Percentiles rank a stretch among this genome's conserved stretches.
These are phyloP conservation scores for Tagetes patula DNA, from an alignment of 129 eudicot genomes.

Conservation along the genomic window DNA sequence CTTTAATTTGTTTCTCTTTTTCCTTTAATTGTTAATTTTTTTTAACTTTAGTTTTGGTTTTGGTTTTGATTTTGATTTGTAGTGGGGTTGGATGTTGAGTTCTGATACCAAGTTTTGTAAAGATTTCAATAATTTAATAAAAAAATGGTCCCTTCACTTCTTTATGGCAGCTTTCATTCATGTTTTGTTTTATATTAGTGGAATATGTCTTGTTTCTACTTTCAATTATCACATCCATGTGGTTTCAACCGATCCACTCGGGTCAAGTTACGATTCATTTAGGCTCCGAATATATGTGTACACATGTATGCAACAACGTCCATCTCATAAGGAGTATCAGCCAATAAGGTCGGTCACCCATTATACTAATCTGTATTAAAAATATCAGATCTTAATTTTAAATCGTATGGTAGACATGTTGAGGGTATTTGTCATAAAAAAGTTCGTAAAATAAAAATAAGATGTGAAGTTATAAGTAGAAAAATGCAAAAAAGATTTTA, in stretches of 20 bases:
- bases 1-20: slow-evolving; percentile 9
- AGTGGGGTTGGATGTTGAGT: slow-evolving; percentile 41
- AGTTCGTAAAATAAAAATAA: too few species aligned
- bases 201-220: slow-evolving; percentile 40
- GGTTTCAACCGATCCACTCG: neutral
- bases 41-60: neutral
- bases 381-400: too few species aligned
- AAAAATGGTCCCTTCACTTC: slow-evolving; percentile 34
- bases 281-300: neutral
- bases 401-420: too few species aligned
- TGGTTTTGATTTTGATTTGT: neutral
- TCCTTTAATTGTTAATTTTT: neutral
- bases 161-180: slow-evolving; percentile 56
- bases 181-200: slow-evolving; percentile 46
- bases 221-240: slow-evolving; percentile 39
- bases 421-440: too few species aligned
- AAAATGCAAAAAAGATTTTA: too few species aligned
- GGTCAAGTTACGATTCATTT: neutral
- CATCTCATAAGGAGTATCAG: neutral
- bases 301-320: neutral
- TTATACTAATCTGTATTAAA: too few species aligned
- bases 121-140: slow-evolving; percentile 27
- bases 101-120: slow-evolving; percentile 23
- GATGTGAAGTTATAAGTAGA: too few species aligned
- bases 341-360: too few species aligned